A percentile compares a stretch with the other conserved stretches of the same genome.
These are phyloP conservation scores for Plasmodium gonderi DNA, from an alignment of 169 alveolate genomes.

Conservation along the genomic window DNA sequence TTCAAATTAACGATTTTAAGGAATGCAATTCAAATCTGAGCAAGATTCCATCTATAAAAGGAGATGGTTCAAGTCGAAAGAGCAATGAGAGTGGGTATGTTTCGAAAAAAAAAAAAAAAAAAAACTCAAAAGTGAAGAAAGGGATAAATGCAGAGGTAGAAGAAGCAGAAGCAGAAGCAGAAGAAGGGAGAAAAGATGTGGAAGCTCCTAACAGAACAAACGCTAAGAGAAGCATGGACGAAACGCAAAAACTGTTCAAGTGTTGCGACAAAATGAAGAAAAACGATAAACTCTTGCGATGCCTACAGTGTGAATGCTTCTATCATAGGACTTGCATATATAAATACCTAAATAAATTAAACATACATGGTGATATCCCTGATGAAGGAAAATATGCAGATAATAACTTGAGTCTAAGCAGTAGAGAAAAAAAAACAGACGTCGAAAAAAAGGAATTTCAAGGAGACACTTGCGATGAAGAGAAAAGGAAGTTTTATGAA, in stretches of 20 bases:
- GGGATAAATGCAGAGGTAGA: background rate
- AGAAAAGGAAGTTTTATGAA: background rate
- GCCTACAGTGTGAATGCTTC: slow-evolving; percentile 28
- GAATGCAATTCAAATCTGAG: too few species aligned
- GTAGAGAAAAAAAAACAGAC: background rate
- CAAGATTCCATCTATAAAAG: too few species aligned
- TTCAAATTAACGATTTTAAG: background rate
- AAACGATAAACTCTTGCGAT: background rate
- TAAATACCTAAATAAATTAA: background rate
- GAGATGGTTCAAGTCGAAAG: background rate
- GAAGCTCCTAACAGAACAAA: background rate
- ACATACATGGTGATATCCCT: background rate
- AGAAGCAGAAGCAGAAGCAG: background rate
- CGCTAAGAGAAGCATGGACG: background rate
- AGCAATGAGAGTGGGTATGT: background rate
- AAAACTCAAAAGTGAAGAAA: slow-evolving; percentile 4
- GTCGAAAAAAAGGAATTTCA: background rate
- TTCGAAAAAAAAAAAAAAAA: background rate
- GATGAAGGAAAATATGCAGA: background rate
- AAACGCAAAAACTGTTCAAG: slow-evolving; percentile 10
- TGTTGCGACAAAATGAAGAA: slow-evolving; percentile 32
- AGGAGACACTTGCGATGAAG: background rate
- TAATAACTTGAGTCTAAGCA: background rate
- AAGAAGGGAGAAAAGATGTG: background rate
- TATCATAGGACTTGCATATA: slow-evolving; percentile 35